These are phyloP conservation scores for Prasinococcaceae sp. DNA, from an alignment of 139 green algal species.

Conservation along the genomic window DNA sequence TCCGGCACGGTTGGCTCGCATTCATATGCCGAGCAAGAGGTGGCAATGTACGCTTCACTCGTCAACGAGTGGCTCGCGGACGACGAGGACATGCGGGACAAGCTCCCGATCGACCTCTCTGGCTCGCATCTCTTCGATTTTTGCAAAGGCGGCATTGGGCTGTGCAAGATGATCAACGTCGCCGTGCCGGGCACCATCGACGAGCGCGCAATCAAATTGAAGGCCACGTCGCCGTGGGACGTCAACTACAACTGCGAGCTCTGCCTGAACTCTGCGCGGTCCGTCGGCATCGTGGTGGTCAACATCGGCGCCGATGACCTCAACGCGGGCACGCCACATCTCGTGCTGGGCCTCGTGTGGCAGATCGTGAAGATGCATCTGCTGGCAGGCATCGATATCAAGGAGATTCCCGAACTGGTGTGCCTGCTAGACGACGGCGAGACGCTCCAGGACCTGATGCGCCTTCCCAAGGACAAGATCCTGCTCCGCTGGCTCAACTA, in stretches of 20 bases:
- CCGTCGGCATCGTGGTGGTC: conserved; percentile 18
- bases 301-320: conserved; percentile 21
- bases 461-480: conserved; percentile 14
- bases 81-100: no score
- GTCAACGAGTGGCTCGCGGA: no score
- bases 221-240: conserved; percentile 14
- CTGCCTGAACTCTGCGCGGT: conserved; percentile 20
- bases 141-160: no score
- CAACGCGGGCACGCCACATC: conserved; percentile 12
- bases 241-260: conserved; percentile 21
- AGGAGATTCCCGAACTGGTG: conserved; percentile 8
- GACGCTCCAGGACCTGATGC: conserved; percentile 12
- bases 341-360: conserved; percentile 19
- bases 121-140: no score
- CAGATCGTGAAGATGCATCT: conserved; percentile 24
- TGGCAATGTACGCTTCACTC: no score
- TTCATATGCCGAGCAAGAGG: no score
- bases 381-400: conserved; percentile 14
- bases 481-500: conserved; percentile 26
- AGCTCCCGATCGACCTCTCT: no score
- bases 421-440: conserved; percentile 15
- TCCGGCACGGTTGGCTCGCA: no score
- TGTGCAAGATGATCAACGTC: conserved; percentile 26
- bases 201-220: conserved; percentile 16
- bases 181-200: conserved; percentile 20